These are phyloP conservation scores for Neocatenulostroma microsporum DNA, from an alignment of 2,329 filamentous ascomycete genomes.

Conservation along the genomic window DNA sequence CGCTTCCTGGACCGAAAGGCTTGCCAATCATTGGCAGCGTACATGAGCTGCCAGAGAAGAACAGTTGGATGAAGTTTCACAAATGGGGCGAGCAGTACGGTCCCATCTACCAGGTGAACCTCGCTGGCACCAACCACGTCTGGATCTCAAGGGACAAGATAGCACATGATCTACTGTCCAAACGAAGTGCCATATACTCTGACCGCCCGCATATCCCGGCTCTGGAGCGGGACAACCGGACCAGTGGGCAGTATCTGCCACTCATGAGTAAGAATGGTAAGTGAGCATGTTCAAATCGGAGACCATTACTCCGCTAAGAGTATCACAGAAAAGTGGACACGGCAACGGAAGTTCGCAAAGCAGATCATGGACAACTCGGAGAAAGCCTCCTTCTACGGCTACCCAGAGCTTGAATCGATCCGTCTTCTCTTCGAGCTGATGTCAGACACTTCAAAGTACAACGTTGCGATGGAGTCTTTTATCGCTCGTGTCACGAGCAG, in stretches of 20 bases:
- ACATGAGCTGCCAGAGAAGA: slow-evolving; percentile 37
- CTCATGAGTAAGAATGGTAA: slow-evolving; percentile 38
- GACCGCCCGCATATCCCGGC: slow-evolving; percentile 40
- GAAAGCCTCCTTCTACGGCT: slow-evolving; percentile 34
- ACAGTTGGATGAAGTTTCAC: slow-evolving; percentile 39
- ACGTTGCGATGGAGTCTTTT: slow-evolving; percentile 38
- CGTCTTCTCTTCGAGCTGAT: slow-evolving; percentile 40
- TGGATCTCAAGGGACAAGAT: slow-evolving; percentile 39
- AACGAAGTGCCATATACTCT: slow-evolving; percentile 41
- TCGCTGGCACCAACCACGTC: slow-evolving; percentile 39
- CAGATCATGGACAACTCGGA: slow-evolving; percentile 40
- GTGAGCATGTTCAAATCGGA: slow-evolving; percentile 1
- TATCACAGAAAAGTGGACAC: slow-evolving; percentile 25
- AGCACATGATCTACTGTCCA: slow-evolving; percentile 36
- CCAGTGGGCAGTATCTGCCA: slow-evolving; percentile 39
- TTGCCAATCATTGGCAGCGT: slow-evolving; percentile 37
- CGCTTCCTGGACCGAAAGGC: slow-evolving; percentile 21
- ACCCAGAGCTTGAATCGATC: slow-evolving; percentile 39
- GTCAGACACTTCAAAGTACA: slow-evolving; percentile 36
- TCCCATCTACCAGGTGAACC: slow-evolving; percentile 39
- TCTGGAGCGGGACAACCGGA: slow-evolving; percentile 37
- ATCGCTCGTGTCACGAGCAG: slow-evolving; percentile 41
- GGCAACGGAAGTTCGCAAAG: slow-evolving; percentile 40
- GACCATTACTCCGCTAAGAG: not conserved
- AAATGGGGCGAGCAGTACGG: slow-evolving; percentile 34